These are phyloP conservation scores for Helianthus tuberosus DNA, from an alignment of 129 eudicot genomes.

Conservation along the genomic window DNA sequence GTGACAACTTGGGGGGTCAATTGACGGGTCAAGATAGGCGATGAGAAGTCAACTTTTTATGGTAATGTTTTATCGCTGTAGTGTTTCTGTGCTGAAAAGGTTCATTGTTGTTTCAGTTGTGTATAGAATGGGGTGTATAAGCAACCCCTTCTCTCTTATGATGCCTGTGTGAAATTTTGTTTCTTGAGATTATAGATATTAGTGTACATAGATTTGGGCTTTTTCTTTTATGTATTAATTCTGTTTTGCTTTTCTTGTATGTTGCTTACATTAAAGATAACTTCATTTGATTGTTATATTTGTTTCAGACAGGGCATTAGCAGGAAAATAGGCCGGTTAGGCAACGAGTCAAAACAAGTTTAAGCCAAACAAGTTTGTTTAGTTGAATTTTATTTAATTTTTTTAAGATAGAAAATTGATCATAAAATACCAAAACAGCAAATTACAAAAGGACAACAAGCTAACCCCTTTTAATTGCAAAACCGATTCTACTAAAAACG, in stretches of 20 bases:
- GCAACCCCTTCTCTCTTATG: conserved; percentile 28
- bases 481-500: too few relatives aligned
- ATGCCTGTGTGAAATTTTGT: conserved; percentile 26
- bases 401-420: too few relatives aligned
- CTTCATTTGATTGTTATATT: background rate
- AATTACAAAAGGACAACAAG: too few relatives aligned
- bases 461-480: too few relatives aligned
- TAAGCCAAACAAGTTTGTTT: background rate
- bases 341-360: background rate
- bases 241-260: background rate
- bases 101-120: conserved; percentile 22
- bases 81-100: background rate
- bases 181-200: conserved; percentile 23
- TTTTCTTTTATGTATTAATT: background rate
- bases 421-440: too few relatives aligned
- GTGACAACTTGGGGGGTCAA: conserved; percentile 35
- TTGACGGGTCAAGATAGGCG: conserved; percentile 33
- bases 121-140: conserved; percentile 34
- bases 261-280: background rate
- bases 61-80: conserved; percentile 12
- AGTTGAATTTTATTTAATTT: too few relatives aligned
- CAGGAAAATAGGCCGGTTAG: background rate
- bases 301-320: background rate
- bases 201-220: conserved; percentile 31
- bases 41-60: conserved; percentile 29